Percentiles rank a stretch among this genome's conserved stretches.
Conservation (phyloP, 257 asterid genomes). For the Fraxinus pennsylvanica region DNA sequence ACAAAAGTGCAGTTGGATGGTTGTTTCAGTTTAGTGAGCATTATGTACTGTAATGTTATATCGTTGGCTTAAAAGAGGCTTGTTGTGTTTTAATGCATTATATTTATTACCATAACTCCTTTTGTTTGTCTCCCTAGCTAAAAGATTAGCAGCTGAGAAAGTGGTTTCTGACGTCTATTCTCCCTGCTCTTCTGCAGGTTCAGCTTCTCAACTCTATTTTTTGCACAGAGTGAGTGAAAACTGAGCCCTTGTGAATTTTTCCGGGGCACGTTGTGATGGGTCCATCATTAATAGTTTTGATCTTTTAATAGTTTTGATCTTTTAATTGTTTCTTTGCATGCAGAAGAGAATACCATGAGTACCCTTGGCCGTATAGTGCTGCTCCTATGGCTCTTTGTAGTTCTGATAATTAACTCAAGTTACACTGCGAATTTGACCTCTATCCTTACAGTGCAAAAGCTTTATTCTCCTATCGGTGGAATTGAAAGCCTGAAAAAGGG, state of each 20-base stretch:
- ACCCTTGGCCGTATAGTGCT: conserved; percentile 61
- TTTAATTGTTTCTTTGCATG: conserved; percentile 15
- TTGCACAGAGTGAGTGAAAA: conserved; percentile 51
- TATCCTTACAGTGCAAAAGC: conserved; percentile 64
- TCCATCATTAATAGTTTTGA: conserved; percentile 3
- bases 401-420: conserved; percentile 63
- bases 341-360: conserved; percentile 61
- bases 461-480: conserved; percentile 61
- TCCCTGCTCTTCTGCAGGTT: conserved; percentile 41
- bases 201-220: conserved; percentile 64
- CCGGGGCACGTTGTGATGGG: neutral
- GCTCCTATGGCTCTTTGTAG: conserved; percentile 66
- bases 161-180: conserved; percentile 14
- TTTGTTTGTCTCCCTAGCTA: too few relatives aligned
- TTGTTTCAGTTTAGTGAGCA: neutral
- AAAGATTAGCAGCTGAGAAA: neutral
- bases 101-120: too few relatives aligned
- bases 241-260: neutral
- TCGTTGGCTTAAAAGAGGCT: neutral
- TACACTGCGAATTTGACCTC: conserved; percentile 69
- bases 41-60: too few relatives aligned
- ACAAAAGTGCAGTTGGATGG: neutral
- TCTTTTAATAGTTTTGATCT: conserved; percentile 16
- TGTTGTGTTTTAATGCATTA: neutral
- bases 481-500: conserved; percentile 48